A percentile compares a stretch with the other conserved stretches of the same genome.
Conservation (phyloP, 164 flowering plant species). For the Macadamia tetraphylla region DNA sequence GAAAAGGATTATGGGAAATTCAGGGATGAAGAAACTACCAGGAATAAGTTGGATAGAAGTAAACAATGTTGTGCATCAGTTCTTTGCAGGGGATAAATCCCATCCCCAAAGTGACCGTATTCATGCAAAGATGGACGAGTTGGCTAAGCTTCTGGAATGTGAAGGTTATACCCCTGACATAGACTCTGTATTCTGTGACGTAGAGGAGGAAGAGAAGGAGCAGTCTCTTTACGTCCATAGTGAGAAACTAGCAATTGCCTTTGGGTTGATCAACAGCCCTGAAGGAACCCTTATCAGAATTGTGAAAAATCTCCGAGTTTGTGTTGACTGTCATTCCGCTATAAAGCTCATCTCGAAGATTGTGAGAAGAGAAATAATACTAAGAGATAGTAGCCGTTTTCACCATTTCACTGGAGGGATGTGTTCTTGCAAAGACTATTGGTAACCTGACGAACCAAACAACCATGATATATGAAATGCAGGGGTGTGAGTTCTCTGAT, state of each 20-base stretch:
- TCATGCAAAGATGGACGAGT: constrained; percentile 18
- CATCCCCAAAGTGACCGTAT: constrained; percentile 17
- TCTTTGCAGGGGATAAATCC: constrained; percentile 21
- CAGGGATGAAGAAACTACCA: constrained; percentile 14
- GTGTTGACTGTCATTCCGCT: constrained; percentile 17
- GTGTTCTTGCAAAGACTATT: constrained; percentile 20
- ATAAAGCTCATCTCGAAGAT: constrained; percentile 22
- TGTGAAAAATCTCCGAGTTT: constrained; percentile 19
- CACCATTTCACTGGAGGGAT: constrained; percentile 11
- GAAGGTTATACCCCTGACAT: constrained; percentile 22
- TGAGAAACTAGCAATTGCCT: constrained; percentile 22
- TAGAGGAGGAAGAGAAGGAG: constrained; percentile 24
- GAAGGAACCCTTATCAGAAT: constrained; percentile 18
- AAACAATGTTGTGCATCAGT: constrained; percentile 18
- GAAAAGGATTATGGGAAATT: constrained; percentile 10
- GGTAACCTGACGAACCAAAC: constrained; percentile 8
- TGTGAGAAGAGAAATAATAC: constrained; percentile 16
- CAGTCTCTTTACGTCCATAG: constrained; percentile 14
- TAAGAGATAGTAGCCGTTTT: constrained; percentile 19
- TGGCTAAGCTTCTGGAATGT: constrained; percentile 12
- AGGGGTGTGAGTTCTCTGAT: too few species aligned
- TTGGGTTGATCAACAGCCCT: constrained; percentile 20
- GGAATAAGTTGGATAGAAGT: constrained; percentile 25
- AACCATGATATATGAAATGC: not conserved
- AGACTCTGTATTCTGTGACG: constrained; percentile 5